A percentile compares a stretch with the other conserved stretches of the same genome.
phyloP scores from a whole-genome alignment of 805 yeast genomes.

The Yamadazyma takamatsuzukensis region DNA sequence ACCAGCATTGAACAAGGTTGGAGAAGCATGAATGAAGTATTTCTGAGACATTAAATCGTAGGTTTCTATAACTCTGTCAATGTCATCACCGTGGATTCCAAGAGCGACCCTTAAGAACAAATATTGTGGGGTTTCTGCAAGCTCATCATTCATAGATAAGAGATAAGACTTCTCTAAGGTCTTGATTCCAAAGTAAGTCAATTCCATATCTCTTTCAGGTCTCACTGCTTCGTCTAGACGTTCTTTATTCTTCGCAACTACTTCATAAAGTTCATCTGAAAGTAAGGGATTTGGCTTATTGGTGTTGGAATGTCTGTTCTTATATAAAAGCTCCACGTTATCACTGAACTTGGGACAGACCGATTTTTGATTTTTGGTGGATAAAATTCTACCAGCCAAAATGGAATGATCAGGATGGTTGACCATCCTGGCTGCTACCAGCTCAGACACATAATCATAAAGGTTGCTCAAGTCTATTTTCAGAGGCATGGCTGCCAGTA shows the following conservation, averaged over 20 bases:
- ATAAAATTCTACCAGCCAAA: conserved; percentile 37
- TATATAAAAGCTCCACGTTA: conserved; percentile 17
- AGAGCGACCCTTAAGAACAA: conserved; percentile 87
- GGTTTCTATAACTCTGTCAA: conserved; percentile 70
- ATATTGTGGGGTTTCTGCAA: conserved; percentile 92
- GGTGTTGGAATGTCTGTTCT: conserved; percentile 32
- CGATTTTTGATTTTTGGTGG: conserved; percentile 21
- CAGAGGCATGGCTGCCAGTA: conserved; percentile 18
- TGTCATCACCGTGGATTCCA: conserved; percentile 77
- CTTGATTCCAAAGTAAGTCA: conserved; percentile 85
- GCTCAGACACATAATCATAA: conserved; percentile 28
- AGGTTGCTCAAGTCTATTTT: conserved; percentile 16
- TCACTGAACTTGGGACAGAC: conserved; percentile 20
- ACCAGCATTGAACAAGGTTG: conserved; percentile 92
- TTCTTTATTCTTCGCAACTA: conserved; percentile 61
- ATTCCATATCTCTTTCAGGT: conserved; percentile 71
- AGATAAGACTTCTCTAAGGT: conserved; percentile 89
- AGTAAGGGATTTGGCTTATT: conserved; percentile 40
- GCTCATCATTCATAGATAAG: conserved; percentile 47
- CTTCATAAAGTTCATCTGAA: conserved; percentile 58
- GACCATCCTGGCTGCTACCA: conserved; percentile 29
- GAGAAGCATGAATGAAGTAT: conserved; percentile 91
- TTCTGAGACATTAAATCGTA: conserved; percentile 83
- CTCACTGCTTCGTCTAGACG: conserved; percentile 71
- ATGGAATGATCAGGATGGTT: conserved; percentile 33